Percentiles rank a stretch among this genome's conserved stretches.
Conservation (phyloP, 108 stramenopile genomes). For the Hondaea fermentalgiana region DNA sequence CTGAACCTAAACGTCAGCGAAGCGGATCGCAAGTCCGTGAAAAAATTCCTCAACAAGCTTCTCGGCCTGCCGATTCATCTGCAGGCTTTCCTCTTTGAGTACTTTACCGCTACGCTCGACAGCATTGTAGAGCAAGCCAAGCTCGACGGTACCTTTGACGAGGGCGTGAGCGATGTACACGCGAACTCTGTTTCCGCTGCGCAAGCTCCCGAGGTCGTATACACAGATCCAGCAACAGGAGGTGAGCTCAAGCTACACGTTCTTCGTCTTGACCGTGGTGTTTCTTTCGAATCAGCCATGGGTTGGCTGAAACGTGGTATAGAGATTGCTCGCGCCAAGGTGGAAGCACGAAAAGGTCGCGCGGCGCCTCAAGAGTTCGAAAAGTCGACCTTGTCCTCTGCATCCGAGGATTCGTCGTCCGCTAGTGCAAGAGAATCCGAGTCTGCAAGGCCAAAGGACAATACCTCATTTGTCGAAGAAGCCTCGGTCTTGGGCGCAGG, state of each 20-base stretch:
- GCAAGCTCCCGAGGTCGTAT: slow-evolving; percentile 29
- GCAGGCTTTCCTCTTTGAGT: slow-evolving; percentile 51
- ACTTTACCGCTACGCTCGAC: slow-evolving; percentile 51
- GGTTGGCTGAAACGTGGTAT: not conserved
- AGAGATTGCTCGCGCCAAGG: not conserved
- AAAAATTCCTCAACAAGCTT: slow-evolving; percentile 53
- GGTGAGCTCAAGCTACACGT: slow-evolving; percentile 10
- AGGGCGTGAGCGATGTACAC: slow-evolving; percentile 55
- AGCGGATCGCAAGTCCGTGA: slow-evolving; percentile 3
- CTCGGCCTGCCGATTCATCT: slow-evolving; percentile 46
- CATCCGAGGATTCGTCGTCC: not conserved
- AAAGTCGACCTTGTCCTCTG: not conserved
- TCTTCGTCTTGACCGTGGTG: not conserved
- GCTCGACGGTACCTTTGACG: slow-evolving; percentile 56
- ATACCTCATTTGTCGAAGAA: not conserved
- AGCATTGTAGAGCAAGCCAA: slow-evolving; percentile 52
- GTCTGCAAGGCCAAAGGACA: not conserved
- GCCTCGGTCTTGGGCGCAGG: not conserved
- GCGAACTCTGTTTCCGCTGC: slow-evolving; percentile 43
- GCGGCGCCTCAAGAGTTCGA: not conserved
- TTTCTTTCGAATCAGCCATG: not conserved
- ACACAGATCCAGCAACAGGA: slow-evolving; percentile 43
- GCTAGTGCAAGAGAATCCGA: not conserved
- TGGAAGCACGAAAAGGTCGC: not conserved
- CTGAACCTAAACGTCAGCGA: not conserved